Base-by-base conservation (phyloP, 202 grass and related monocot species). In the Hordeum pubiflorum region DNA sequence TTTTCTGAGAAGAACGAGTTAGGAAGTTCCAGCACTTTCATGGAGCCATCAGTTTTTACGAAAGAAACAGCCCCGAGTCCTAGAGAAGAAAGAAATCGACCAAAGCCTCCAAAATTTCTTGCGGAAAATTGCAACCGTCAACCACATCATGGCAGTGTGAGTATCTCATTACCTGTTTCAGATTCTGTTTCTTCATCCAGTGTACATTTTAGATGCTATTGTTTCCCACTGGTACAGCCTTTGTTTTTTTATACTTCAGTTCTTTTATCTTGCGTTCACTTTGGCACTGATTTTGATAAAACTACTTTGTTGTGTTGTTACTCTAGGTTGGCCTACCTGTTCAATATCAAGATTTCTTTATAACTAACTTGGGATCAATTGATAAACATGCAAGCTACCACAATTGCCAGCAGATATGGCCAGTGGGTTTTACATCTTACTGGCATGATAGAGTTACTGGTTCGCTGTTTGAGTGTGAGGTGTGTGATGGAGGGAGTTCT, bases 401-500 rank as follows among this genome's bases (percentile, higher is more conserved):
- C 80, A 84, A 84, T 72, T 89, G 50, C 60, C 77, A 82, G 33
- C 90, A 96, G 74, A 99, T 99, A 87, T 93, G 87, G 88, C 92
- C 96, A 0, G 77, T 99, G 58, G 96, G 96, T 76, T 99, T 96
- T 93, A 91, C 41, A 33, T 95, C 96, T 13, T 89, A 93, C 79
- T 99, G 92, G 92, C 96, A 99, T 87, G 96, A 96, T 67, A 95
- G 82, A 88, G 52, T 93, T 83, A 99, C 96, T 54, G 92, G 96
- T 69, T 99, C 92, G 61, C 81, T 99, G 43, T 96, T 99, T 91
- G 96, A 99, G 77, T 96, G 89, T 76, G 90, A 95, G 71, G 89
- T 96, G 12, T 82, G 65, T 77, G 92, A 96, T 85, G 92, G 85
- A 56, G 92, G 96, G 76, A 91, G 84, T 78, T 83, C 80, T 76